Percentiles rank a stretch among this genome's conserved stretches.
Conservation (phyloP, 495 filamentous ascomycete species). For the Trichoderma reesei region DNA sequence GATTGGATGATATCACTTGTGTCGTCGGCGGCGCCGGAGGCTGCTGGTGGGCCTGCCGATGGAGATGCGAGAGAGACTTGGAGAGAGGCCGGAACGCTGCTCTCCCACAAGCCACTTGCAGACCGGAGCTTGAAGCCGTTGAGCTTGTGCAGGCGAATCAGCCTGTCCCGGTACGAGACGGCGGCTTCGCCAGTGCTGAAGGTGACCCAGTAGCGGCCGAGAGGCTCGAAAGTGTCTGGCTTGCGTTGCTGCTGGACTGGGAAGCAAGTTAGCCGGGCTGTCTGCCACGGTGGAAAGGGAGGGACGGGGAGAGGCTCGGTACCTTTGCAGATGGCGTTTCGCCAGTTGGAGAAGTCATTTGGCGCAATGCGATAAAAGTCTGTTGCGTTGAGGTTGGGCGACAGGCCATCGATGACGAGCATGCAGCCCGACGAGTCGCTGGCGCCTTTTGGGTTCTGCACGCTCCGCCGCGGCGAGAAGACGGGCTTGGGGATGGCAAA, state of each 20-base stretch:
- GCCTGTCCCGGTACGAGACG: conserved; percentile 40
- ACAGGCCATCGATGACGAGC: conserved; percentile 3
- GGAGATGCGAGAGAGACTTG: not conserved
- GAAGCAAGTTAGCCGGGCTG: not conserved
- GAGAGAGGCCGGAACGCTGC: not conserved
- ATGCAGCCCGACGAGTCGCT: not conserved
- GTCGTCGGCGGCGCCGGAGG: not conserved
- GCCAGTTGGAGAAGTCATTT: conserved; percentile 54
- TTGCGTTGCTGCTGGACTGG: conserved; percentile 44
- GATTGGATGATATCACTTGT: not conserved
- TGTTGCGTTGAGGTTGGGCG: conserved; percentile 16
- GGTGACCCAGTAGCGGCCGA: conserved; percentile 50
- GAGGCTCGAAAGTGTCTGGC: conserved; percentile 39
- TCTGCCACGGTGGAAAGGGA: not conserved
- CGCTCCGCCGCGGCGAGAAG: not conserved
- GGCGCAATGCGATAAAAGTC: conserved; percentile 54
- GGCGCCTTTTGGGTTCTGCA: not conserved
- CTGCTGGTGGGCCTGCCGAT: not conserved
- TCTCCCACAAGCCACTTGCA: conserved; percentile 2
- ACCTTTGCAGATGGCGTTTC: conserved; percentile 38
- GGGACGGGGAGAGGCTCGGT: not conserved
- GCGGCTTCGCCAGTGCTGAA: conserved; percentile 49
- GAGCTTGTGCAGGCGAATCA: conserved; percentile 35
- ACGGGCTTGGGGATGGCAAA: not conserved
- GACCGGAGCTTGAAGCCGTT: conserved; percentile 14